A percentile compares a stretch with the other conserved stretches of the same genome.
phyloP scores from a whole-genome alignment of 1,284 basidiomycete genomes.

The Tremellales sp. region DNA sequence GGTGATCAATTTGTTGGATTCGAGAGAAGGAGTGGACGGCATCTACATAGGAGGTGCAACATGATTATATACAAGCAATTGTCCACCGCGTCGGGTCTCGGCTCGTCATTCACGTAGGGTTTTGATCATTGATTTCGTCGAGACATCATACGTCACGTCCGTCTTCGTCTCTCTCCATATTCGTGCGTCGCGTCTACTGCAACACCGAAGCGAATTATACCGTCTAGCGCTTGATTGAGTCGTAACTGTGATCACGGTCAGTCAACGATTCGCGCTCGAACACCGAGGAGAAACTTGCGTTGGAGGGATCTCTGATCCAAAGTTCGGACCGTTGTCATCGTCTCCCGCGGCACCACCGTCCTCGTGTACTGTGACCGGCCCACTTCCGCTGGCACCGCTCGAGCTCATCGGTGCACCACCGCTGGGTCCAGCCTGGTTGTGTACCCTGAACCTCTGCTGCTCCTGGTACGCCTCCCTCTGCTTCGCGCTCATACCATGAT shows the following conservation, averaged over 20 bases:
- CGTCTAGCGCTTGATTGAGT: constrained; percentile 23
- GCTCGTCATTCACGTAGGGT: too few relatives aligned
- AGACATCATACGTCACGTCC: too few relatives aligned
- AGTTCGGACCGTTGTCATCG: constrained; percentile 15
- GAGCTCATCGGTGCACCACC: constrained; percentile 14
- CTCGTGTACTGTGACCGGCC: constrained; percentile 30
- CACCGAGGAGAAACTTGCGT: constrained; percentile 19
- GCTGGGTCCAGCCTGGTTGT: constrained; percentile 17
- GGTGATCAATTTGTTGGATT: too few relatives aligned
- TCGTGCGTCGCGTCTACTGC: too few relatives aligned
- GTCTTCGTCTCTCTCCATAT: too few relatives aligned
- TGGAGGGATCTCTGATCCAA: constrained; percentile 32
- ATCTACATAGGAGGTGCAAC: too few relatives aligned
- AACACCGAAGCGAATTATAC: neutral
- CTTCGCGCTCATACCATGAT: constrained; percentile 31
- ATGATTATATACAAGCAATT: too few relatives aligned
- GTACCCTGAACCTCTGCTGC: constrained; percentile 31
- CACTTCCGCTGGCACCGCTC: constrained; percentile 13
- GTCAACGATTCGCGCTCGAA: neutral
- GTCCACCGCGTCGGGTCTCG: too few relatives aligned
- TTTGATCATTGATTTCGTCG: too few relatives aligned
- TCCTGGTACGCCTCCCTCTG: constrained; percentile 43
- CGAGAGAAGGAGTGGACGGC: too few relatives aligned
- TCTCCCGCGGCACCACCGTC: constrained; percentile 28
- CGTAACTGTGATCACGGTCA: constrained; percentile 17